These are phyloP conservation scores for Pterocarpus santalinus DNA, from an alignment of 306 rosid genomes.

Conservation along the genomic window DNA sequence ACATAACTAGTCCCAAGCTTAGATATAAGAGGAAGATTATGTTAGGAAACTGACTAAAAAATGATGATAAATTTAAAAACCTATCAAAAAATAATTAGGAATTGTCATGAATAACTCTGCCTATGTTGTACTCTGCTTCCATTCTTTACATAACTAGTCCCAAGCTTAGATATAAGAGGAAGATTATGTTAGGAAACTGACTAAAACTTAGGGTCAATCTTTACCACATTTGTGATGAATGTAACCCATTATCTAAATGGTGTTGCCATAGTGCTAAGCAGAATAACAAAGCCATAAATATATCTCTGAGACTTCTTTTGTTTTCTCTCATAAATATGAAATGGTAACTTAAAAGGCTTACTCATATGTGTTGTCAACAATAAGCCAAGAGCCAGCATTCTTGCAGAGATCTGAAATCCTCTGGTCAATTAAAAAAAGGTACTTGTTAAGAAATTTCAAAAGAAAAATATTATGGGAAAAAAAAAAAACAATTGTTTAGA, in stretches of 20 bases:
- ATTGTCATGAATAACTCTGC: background rate
- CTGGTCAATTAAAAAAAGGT: conserved; percentile 57
- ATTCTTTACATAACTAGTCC: background rate
- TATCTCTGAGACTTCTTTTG: background rate
- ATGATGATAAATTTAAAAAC: background rate
- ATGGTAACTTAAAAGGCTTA: conserved; percentile 49
- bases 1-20: background rate
- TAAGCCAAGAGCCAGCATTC: conserved; percentile 87
- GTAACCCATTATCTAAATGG: background rate
- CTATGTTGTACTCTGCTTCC: background rate
- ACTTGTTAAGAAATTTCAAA: conserved; percentile 44
- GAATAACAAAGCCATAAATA: conserved; percentile 13
- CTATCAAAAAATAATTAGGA: background rate
- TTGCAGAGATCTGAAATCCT: conserved; percentile 84
- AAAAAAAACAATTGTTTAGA: background rate
- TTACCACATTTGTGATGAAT: background rate
- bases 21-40: background rate
- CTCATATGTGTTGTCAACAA: conserved; percentile 95
- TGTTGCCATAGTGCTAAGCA: background rate
- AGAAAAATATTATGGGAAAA: background rate
- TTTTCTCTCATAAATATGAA: conserved; percentile 22
- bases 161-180: background rate
- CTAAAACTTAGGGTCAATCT: background rate
- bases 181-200: background rate
- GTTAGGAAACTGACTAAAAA: no score